phyloP scores from a whole-genome alignment of 768 basidiomycete species.

The Postia placenta region DNA sequence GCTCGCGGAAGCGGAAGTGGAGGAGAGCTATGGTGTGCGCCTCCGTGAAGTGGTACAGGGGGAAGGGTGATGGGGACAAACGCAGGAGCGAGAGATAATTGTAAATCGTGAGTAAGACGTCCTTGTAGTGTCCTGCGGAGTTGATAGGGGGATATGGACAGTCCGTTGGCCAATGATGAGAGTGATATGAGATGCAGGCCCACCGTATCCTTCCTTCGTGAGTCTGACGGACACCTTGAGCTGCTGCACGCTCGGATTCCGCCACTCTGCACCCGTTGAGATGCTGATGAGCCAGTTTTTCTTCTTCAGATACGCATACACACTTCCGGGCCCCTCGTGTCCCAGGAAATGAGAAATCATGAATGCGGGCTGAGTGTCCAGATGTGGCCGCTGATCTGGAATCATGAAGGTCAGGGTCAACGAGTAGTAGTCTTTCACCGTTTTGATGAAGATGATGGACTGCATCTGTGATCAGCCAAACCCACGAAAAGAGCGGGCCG shows the following conservation, averaged over 20 bases:
- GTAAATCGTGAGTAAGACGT: constrained; percentile 36
- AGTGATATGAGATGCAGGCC: constrained; percentile 10
- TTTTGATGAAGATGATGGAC: constrained; percentile 37
- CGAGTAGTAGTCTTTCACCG: constrained; percentile 37
- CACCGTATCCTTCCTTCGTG: constrained; percentile 44
- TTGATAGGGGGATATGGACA: background rate
- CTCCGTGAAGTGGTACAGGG: constrained; percentile 35
- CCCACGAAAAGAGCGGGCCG: constrained; percentile 5
- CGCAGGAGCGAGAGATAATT: constrained; percentile 31
- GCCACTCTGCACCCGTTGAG: constrained; percentile 29
- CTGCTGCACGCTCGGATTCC: constrained; percentile 26
- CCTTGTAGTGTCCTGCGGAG: constrained; percentile 32
- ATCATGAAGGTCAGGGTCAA: constrained; percentile 32
- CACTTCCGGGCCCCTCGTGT: constrained; percentile 46
- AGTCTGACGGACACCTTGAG: constrained; percentile 40
- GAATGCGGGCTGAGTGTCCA: constrained; percentile 33
- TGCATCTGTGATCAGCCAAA: constrained; percentile 12
- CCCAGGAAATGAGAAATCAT: constrained; percentile 43
- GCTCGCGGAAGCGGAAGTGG: constrained; percentile 43
- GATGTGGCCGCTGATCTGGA: constrained; percentile 32
- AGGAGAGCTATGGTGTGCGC: constrained; percentile 36
- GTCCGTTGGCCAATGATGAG: background rate
- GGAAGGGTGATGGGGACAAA: constrained; percentile 14
- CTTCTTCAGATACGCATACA: constrained; percentile 43
- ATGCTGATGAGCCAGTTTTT: constrained; percentile 35